phyloP scores from a whole-genome alignment of 805 yeast genomes.

The Cyberlindnera bimundalis region DNA sequence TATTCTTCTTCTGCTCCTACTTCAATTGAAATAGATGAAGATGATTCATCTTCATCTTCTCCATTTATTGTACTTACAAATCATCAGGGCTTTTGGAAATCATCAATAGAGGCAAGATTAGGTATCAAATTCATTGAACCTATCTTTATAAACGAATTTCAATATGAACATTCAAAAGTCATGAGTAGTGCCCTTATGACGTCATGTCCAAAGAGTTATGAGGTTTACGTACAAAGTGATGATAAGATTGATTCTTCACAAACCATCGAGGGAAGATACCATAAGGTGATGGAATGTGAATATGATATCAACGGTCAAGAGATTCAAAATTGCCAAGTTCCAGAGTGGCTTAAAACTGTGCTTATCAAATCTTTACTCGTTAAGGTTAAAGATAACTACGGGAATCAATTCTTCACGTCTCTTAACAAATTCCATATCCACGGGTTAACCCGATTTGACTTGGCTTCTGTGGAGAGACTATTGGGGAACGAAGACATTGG shows the following conservation, averaged over 20 bases:
- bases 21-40: not conserved
- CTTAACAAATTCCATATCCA: conserved; percentile 38
- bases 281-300: conserved; percentile 10
- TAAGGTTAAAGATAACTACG: conserved; percentile 33
- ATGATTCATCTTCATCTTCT: conserved; percentile 13
- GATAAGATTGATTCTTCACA: not conserved
- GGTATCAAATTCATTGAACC: conserved; percentile 39
- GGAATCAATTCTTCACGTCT: conserved; percentile 35
- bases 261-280: conserved; percentile 1
- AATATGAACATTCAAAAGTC: conserved; percentile 36
- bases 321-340: conserved; percentile 30
- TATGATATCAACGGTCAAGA: conserved; percentile 17
- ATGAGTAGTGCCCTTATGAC: conserved; percentile 36
- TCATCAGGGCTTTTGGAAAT: conserved; percentile 28
- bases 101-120: conserved; percentile 17
- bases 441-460: conserved; percentile 39
- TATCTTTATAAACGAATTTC: conserved; percentile 33
- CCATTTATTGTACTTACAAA: conserved; percentile 25
- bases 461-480: conserved; percentile 18
- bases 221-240: conserved; percentile 29
- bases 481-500: conserved; percentile 17
- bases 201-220: conserved; percentile 36
- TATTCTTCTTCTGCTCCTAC: not conserved
- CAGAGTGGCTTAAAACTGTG: conserved; percentile 31
- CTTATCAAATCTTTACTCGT: conserved; percentile 33